Conservation (phyloP, 257 asterid species). For the Hygrophila difformis region DNA sequence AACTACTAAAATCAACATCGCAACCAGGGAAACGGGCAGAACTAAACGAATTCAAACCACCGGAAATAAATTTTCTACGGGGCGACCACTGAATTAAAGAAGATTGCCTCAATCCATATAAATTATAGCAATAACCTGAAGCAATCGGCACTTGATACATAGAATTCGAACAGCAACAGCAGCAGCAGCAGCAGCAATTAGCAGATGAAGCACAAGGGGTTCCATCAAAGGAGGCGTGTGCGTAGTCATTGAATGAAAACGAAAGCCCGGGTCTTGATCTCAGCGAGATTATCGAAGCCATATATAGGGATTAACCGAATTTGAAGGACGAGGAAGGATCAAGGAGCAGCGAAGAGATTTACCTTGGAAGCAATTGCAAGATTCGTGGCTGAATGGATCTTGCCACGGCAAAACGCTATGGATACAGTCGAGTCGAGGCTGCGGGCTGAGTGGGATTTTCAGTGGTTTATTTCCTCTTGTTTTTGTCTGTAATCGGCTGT, state of each 20-base stretch:
- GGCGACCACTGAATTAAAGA: conserved; percentile 61
- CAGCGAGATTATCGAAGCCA: conserved; percentile 43
- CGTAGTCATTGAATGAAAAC: conserved; percentile 32
- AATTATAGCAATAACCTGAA: conserved; percentile 35
- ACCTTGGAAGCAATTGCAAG: too few relatives aligned
- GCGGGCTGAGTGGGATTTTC: too few relatives aligned
- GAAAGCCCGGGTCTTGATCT: conserved; percentile 42
- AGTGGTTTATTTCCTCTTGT: too few relatives aligned
- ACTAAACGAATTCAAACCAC: conserved; percentile 40
- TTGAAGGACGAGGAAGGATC: neutral
- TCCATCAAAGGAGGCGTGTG: conserved; percentile 31
- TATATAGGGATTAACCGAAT: conserved; percentile 37
- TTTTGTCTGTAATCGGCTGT: too few relatives aligned
- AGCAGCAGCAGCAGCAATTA: conserved; percentile 29
- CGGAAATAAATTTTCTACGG: conserved; percentile 36
- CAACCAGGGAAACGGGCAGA: conserved; percentile 26
- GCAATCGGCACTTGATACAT: conserved; percentile 24
- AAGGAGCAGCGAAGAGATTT: neutral
- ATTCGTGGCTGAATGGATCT: too few relatives aligned
- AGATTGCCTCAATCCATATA: conserved; percentile 63
- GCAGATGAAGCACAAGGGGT: conserved; percentile 32
- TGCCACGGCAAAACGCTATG: too few relatives aligned
- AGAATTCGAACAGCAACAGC: conserved; percentile 46
- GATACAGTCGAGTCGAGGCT: too few relatives aligned
- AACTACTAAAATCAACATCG: conserved; percentile 31